Conservation (phyloP, 2,329 filamentous ascomycete genomes). For the Ilyonectria robusta region DNA sequence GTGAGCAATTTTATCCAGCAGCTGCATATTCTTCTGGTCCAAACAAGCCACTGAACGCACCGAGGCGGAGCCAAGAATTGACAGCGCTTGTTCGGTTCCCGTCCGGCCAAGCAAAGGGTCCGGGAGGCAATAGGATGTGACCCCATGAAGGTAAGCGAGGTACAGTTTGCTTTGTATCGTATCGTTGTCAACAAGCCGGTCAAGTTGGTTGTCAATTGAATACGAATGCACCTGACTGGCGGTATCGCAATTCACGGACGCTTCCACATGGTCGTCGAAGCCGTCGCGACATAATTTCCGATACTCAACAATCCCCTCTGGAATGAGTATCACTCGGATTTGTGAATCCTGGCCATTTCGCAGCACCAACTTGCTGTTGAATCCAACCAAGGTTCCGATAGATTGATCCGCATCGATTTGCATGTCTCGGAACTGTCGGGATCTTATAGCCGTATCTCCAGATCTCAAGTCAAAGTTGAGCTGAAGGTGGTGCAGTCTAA, state of each 20-base stretch:
- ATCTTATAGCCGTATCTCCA: slow-evolving; percentile 6
- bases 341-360: slow-evolving; percentile 24
- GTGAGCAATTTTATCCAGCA: background rate
- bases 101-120: slow-evolving; percentile 64
- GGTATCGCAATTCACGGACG: slow-evolving; percentile 49
- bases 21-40: background rate
- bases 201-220: slow-evolving; percentile 62
- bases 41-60: slow-evolving; percentile 52
- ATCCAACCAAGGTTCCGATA: slow-evolving; percentile 26
- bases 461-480: slow-evolving; percentile 19
- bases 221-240: slow-evolving; percentile 57
- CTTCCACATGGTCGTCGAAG: slow-evolving; percentile 49
- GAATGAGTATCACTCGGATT: slow-evolving; percentile 57
- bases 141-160: slow-evolving; percentile 65
- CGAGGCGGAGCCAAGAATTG: slow-evolving; percentile 63
- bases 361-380: slow-evolving; percentile 59
- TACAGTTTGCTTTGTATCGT: slow-evolving; percentile 66
- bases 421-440: slow-evolving; percentile 35
- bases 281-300: background rate
- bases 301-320: slow-evolving; percentile 48
- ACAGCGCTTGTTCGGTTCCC: slow-evolving; percentile 68
- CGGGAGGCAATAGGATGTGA: slow-evolving; percentile 66
- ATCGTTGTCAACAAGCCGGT: slow-evolving; percentile 64
- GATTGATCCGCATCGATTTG: slow-evolving; percentile 29
- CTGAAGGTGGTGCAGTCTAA: slow-evolving; percentile 42